phyloP scores from a whole-genome alignment of 108 stramenopile genomes.

The Cafeteria roenbergensis region DNA sequence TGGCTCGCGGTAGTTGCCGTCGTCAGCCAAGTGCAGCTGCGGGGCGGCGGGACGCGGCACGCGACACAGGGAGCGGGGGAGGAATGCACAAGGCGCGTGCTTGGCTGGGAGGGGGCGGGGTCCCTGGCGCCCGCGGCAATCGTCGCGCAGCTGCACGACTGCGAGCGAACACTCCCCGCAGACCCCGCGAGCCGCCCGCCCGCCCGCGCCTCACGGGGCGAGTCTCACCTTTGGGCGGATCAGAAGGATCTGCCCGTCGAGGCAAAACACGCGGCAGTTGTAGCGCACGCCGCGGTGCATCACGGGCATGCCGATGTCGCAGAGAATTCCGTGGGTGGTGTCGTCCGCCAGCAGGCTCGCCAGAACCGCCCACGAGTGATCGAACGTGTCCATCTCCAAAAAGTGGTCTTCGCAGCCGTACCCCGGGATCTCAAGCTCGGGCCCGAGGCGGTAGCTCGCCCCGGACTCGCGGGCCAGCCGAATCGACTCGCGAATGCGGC shows the following conservation, averaged over 20 bases:
- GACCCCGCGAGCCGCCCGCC: no score
- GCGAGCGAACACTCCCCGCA: no score
- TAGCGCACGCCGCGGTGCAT: conserved; percentile 64
- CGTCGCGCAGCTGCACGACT: no score
- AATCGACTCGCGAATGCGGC: conserved; percentile 56
- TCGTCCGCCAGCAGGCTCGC: conserved; percentile 52
- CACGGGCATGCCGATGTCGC: conserved; percentile 91
- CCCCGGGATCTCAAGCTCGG: conserved; percentile 86
- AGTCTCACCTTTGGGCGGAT: conserved; percentile 62
- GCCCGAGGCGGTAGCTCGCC: conserved; percentile 78
- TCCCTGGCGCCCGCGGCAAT: no score
- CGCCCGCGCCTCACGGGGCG: neutral
- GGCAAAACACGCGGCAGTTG: conserved; percentile 80
- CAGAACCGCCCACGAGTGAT: conserved; percentile 78
- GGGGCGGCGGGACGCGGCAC: conserved; percentile 15
- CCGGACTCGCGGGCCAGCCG: conserved; percentile 54
- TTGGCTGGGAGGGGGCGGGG: no score
- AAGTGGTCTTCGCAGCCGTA: conserved; percentile 98
- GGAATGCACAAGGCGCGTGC: no score
- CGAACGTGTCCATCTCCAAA: conserved; percentile 80
- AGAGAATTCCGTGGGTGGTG: conserved; percentile 66
- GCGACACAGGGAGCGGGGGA: no score
- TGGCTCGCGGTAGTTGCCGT: conserved; percentile 91
- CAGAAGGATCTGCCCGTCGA: conserved; percentile 56
- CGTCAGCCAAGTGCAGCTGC: conserved; percentile 65